Percentiles rank a stretch among this genome's conserved stretches.
Evolutionary conservation across 2,329 filamentous ascomycete species (phyloP).

Genomic region (Ascocoryne sarcoides): DNA sequence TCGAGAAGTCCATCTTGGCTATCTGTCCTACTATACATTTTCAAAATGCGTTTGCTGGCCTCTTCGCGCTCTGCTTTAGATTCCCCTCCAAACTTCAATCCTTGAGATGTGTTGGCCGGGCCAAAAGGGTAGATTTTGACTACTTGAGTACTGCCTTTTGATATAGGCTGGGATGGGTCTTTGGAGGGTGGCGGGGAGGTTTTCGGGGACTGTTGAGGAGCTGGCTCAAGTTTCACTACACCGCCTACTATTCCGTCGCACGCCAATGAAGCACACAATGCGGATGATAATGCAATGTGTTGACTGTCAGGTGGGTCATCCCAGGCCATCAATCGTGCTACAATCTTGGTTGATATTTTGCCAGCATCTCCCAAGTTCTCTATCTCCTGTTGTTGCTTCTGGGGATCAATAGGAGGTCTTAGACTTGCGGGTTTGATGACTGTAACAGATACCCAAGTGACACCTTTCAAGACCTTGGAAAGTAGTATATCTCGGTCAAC

Average conservation of each 20-base stretch:
- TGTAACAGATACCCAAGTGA: constrained; percentile 73
- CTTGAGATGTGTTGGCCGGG: constrained; percentile 48
- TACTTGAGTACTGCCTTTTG: constrained; percentile 40
- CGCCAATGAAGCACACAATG: constrained; percentile 66
- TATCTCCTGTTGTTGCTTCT: constrained; percentile 58
- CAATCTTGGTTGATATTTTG: constrained; percentile 54
- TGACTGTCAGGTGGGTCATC: constrained; percentile 77
- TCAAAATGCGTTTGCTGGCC: constrained; percentile 59
- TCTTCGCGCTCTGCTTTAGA: constrained; percentile 77
- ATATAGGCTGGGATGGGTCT: constrained; percentile 49
- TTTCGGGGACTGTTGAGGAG: constrained; percentile 39
- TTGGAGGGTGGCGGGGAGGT: constrained; percentile 5
- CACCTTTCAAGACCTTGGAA: constrained; percentile 63
- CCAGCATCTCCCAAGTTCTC: constrained; percentile 51
- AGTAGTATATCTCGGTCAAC: constrained; percentile 70
- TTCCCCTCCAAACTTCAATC: constrained; percentile 80
- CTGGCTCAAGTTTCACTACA: constrained; percentile 78
- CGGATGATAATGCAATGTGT: constrained; percentile 68
- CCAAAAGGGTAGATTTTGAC: constrained; percentile 77
- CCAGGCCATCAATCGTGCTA: constrained; percentile 72
- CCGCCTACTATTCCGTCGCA: constrained; percentile 71
- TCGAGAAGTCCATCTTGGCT: constrained; percentile 57
- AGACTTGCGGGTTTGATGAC: constrained; percentile 76
- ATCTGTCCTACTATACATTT: constrained; percentile 55
- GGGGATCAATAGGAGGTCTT: constrained; percentile 59